Base-by-base conservation (phyloP, 1,284 basidiomycete genomes). In the Moniliophthora roreri region DNA sequence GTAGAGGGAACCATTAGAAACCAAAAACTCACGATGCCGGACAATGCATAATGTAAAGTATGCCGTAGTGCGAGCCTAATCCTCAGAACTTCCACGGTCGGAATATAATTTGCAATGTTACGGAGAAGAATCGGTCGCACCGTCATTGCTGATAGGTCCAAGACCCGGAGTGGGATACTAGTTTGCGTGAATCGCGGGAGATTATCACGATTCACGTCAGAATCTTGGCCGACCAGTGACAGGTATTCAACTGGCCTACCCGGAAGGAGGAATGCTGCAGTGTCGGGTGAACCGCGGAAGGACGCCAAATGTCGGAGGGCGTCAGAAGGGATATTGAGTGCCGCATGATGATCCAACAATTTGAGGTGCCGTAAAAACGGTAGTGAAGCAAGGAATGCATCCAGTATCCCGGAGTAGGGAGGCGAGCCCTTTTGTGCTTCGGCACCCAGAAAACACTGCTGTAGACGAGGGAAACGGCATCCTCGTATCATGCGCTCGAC, bases 51-150 rank as follows among this genome's bases (percentile, higher is more conserved):
- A 59, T 85, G 83, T 35, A 85, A 72, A 1, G 83, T 85, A 60
- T 85, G 83, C 42, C 82, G 70, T 18, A 87, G 70, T n/a, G 84
- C 82, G 45, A 87, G 76, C 58, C 73, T 75, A 49, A 86, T 72
- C 55, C 74, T 75, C 61, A 86, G 70, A 38, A 66, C 71, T 62
- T 81, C 75, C 45, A 86, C 63, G 48, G 69, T 69, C 40, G 73
- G 68, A 51, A 85, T 71, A 62, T 79, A 73, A 26, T 68, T 70
- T 42, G 84, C 79, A 59, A 85, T 66, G 63, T 79, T 79, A 54
- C 79, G 73, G 44, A 86, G 70, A 44, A 84, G 72, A 50, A 73
- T 66, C 34, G 81, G 82, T 23, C 83, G 81, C 51, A 80, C 78
- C 53, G 76, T 74, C 72, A 85, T 82, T 35, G 73, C 76, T 51